Evolutionary conservation across 352 stramenopile genomes (phyloP), one percentile per base, ranked within the genome.

Genomic region (Pythium aphanidermatum): DNA sequence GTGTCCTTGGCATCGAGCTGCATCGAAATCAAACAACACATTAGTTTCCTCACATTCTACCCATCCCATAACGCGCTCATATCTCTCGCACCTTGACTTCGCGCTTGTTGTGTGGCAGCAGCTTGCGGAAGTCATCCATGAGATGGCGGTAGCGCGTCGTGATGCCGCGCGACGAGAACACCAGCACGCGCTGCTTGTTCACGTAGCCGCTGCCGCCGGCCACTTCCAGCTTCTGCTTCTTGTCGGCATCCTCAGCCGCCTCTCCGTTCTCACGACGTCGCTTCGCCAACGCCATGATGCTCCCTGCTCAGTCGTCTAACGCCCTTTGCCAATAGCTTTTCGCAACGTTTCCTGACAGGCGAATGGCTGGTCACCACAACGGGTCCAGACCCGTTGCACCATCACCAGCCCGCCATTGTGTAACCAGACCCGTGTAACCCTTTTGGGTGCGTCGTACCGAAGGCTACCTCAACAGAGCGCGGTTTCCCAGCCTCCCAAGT

Each of bases 71-170:
- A n/a, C n/a, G n/a, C n/a, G n/a, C n/a, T n/a, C n/a, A n/a, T n/a
- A n/a, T n/a, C n/a, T n/a, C n/a, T n/a, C 33, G 13, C 26, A 59
- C 51, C 76, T 99, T 99, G 32, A 96, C 93, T 62, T 99, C 97
- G 53, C 96, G 98, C 75, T 99, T 99, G 78, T 98, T 86, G 68
- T 99, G 97, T 17, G 97, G 97, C 57, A 99, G 64, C 10, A 99
- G 68, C 55, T 96, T 97, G 30, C 93, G 84, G 44, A 99, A 86
- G 69, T 99, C 97, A 62, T 98, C 95, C 49, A 99, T 71, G 30
- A 99, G 66, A 70, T 99, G 97, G 36, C 97, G 85, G 68, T 98
- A 98, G 33, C 96, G 83, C 13, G 95, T 95, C 44, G 75, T 96
- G 64, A 97, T 92, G 47, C 90, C 90, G 16, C 90, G 83, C 53